A percentile compares a stretch with the other conserved stretches of the same genome.
Evolutionary conservation across 495 filamentous ascomycete genomes (phyloP).

Genomic region (Darksidea phi): DNA sequence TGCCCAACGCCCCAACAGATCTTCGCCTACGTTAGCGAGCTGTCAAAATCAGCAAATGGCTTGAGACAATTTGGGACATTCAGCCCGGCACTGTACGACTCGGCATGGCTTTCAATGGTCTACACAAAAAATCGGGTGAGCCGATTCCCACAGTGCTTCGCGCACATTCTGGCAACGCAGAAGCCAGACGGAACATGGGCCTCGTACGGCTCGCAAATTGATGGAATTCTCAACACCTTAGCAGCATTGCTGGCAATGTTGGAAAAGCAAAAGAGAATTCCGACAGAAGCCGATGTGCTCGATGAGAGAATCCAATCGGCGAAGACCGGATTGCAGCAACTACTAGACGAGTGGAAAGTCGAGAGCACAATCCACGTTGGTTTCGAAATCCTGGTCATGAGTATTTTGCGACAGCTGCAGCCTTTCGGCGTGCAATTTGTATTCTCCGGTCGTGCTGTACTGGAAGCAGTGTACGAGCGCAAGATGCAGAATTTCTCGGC

Average conservation of each 20-base stretch:
- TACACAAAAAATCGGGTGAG: conserved; percentile 31
- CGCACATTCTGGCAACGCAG: conserved; percentile 36
- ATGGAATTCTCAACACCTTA: conserved; percentile 44
- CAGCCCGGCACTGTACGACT: conserved; percentile 44
- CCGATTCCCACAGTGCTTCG: conserved; percentile 44
- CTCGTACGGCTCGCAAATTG: conserved; percentile 32
- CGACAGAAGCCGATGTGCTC: conserved; percentile 4
- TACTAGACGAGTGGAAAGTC: conserved; percentile 39
- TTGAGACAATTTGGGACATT: background rate
- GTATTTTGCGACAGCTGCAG: conserved; percentile 32
- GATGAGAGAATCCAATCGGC: conserved; percentile 1
- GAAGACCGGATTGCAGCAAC: conserved; percentile 16
- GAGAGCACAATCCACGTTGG: conserved; percentile 39
- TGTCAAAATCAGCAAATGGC: background rate
- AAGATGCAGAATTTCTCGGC: conserved; percentile 42
- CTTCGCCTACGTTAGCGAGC: no score
- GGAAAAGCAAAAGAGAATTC: no score
- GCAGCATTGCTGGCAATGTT: conserved; percentile 41
- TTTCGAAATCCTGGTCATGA: conserved; percentile 45
- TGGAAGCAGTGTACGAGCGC: conserved; percentile 19
- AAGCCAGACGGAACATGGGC: conserved; percentile 39
- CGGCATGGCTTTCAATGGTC: conserved; percentile 51
- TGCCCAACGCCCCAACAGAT: background rate
- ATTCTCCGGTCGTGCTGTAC: conserved; percentile 28
- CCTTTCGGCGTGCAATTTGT: conserved; percentile 28